Percentiles rank a stretch among this genome's conserved stretches.
These are phyloP conservation scores for Myochromella boudieri DNA, from an alignment of 768 basidiomycete genomes.

Conservation along the genomic window DNA sequence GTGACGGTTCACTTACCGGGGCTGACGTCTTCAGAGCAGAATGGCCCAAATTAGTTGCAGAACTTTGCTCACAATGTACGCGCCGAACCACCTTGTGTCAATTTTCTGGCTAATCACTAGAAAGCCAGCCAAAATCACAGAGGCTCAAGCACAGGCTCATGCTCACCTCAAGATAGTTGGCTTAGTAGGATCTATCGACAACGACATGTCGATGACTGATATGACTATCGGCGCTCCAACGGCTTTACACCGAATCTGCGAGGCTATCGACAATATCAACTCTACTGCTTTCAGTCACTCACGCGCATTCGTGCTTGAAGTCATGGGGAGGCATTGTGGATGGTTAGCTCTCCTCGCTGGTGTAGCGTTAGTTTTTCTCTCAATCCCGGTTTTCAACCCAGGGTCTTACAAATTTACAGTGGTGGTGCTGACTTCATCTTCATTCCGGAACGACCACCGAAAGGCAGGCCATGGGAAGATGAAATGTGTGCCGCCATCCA, in stretches of 20 bases:
- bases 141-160: conserved; percentile 67
- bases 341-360: conserved; percentile 95
- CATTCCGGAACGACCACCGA: conserved; percentile 92
- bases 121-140: conserved; percentile 64
- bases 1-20: conserved; percentile 95
- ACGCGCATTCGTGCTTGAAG: conserved; percentile 96
- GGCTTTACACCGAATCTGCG: conserved; percentile 94
- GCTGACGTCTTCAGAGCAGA: conserved; percentile 92
- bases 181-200: conserved; percentile 98
- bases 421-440: conserved; percentile 96
- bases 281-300: conserved; percentile 96
- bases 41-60: conserved; percentile 84
- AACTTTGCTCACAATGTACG: conserved; percentile 66
- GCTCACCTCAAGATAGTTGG: conserved; percentile 93
- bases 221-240: conserved; percentile 96
- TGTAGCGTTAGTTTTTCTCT: conserved; percentile 61
- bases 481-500: conserved; percentile 87
- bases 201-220: conserved; percentile 98
- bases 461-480: conserved; percentile 80
- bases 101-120: conserved; percentile 1
- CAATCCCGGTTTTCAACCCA: background rate
- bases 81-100: conserved; percentile 13
- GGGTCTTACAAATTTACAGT: conserved; percentile 32
- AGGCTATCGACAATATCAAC: conserved; percentile 97
- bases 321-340: conserved; percentile 99